phyloP scores from a whole-genome alignment of 1,284 basidiomycete genomes.

The Heterobasidion parviporum region DNA sequence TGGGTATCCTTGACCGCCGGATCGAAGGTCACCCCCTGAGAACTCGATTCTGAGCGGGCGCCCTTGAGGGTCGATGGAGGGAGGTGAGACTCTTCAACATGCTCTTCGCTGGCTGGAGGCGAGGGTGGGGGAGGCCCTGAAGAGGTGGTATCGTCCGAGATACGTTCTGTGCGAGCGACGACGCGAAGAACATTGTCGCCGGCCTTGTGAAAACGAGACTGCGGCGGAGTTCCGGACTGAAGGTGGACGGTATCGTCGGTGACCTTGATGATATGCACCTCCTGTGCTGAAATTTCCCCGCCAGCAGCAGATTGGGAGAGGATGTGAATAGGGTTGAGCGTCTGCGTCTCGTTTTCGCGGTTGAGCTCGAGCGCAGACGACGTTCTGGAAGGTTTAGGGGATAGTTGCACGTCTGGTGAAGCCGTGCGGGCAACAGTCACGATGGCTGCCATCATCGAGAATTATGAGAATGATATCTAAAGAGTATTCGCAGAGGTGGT shows the following conservation, averaged over 20 bases:
- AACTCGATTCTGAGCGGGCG: not conserved
- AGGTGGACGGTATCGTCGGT: constrained; percentile 36
- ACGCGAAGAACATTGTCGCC: constrained; percentile 27
- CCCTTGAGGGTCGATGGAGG: not conserved
- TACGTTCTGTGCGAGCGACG: constrained; percentile 17
- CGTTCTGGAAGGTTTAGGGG: constrained; percentile 13
- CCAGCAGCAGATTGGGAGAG: constrained; percentile 12
- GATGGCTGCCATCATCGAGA: constrained; percentile 3
- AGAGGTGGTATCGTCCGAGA: constrained; percentile 13
- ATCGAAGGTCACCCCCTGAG: not conserved
- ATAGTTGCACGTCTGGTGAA: constrained; percentile 17
- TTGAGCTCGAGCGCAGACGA: constrained; percentile 7
- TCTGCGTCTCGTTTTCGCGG: not conserved
- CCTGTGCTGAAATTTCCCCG: constrained; percentile 23
- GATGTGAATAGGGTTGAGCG: constrained; percentile 25
- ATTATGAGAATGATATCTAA: not conserved
- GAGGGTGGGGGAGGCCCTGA: constrained; percentile 58
- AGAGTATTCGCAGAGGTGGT: not conserved
- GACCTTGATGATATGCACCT: constrained; percentile 45
- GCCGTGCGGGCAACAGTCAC: constrained; percentile 12
- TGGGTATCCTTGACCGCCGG: not conserved
- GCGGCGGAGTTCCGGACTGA: constrained; percentile 29
- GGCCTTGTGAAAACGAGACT: constrained; percentile 29
- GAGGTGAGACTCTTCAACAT: constrained; percentile 7
- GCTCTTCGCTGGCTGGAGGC: constrained; percentile 53